These are phyloP conservation scores for Neonectria hederae DNA, from an alignment of 2,329 filamentous ascomycete genomes.

Conservation along the genomic window DNA sequence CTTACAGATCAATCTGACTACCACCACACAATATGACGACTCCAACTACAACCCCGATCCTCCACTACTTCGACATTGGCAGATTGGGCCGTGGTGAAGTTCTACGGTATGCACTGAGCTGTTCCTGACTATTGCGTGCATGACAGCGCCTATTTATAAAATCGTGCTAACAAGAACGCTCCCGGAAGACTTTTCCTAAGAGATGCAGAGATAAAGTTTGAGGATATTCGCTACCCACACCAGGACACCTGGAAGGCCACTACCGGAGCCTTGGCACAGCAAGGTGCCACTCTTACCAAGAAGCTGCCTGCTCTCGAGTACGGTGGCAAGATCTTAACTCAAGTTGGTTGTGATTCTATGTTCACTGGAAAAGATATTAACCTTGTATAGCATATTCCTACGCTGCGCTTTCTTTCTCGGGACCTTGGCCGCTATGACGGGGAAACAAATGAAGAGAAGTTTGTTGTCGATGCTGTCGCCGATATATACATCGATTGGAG, in stretches of 20 bases:
- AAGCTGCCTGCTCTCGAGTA: slow-evolving; percentile 49
- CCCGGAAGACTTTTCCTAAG: slow-evolving; percentile 29
- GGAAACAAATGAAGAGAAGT: slow-evolving; percentile 49
- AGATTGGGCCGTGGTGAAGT: slow-evolving; percentile 43
- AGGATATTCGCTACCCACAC: slow-evolving; percentile 32
- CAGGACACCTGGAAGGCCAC: slow-evolving; percentile 25
- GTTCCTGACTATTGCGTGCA: neutral
- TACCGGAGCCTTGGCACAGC: slow-evolving; percentile 41
- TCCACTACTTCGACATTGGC: slow-evolving; percentile 42
- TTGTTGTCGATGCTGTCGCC: slow-evolving; percentile 47
- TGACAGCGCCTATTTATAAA: no score
- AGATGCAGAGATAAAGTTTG: slow-evolving; percentile 29
- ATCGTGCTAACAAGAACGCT: neutral
- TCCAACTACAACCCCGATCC: slow-evolving; percentile 21
- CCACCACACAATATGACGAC: slow-evolving; percentile 7
- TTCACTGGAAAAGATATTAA: neutral
- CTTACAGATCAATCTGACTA: neutral
- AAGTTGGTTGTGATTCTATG: slow-evolving; percentile 9
- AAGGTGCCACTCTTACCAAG: slow-evolving; percentile 44
- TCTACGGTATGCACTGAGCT: slow-evolving; percentile 30
- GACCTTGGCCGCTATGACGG: slow-evolving; percentile 50
- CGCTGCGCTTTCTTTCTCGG: slow-evolving; percentile 49
- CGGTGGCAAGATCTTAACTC: slow-evolving; percentile 43
- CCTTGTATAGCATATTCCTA: slow-evolving; percentile 27
- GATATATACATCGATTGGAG: slow-evolving; percentile 54